These are phyloP conservation scores for Echeveria elegans DNA, from an alignment of 164 flowering plant genomes.

Conservation along the genomic window DNA sequence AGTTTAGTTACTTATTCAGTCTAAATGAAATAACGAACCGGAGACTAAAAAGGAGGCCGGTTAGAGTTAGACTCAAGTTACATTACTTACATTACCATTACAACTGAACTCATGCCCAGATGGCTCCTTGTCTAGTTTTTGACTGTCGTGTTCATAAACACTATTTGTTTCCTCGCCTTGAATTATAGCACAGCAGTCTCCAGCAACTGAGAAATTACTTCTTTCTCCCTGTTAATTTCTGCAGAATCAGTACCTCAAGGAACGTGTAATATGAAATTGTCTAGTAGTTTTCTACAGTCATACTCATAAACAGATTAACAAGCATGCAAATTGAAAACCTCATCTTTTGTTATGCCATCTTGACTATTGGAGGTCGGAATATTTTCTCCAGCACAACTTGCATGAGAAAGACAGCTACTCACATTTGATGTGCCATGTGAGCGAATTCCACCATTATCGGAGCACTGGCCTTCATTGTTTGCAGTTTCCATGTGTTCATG, in stretches of 20 bases:
- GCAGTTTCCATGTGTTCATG: constrained; percentile 21
- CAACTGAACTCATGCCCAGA: neutral
- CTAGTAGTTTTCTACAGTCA: neutral
- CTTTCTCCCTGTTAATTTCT: neutral
- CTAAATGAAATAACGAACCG: neutral
- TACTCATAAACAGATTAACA: neutral
- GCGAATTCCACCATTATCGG: constrained; percentile 19
- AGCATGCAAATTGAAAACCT: constrained; percentile 26
- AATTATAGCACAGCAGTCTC: neutral
- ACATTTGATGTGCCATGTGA: constrained; percentile 29
- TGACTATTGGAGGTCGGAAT: constrained; percentile 15
- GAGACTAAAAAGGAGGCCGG: neutral
- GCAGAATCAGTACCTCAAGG: neutral
- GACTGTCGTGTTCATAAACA: neutral
- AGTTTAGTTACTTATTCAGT: neutral
- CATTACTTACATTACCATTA: neutral
- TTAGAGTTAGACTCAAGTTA: neutral
- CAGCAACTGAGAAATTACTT: neutral
- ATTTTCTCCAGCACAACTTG: constrained; percentile 17
- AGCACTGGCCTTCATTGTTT: constrained; percentile 14
- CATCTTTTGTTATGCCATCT: constrained; percentile 10
- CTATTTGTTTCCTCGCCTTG: neutral
- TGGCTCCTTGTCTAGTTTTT: neutral
- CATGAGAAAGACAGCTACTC: constrained; percentile 18
- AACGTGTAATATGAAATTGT: neutral